These are phyloP conservation scores for Pachysandra terminalis DNA, from an alignment of 164 flowering plant genomes.

Conservation along the genomic window DNA sequence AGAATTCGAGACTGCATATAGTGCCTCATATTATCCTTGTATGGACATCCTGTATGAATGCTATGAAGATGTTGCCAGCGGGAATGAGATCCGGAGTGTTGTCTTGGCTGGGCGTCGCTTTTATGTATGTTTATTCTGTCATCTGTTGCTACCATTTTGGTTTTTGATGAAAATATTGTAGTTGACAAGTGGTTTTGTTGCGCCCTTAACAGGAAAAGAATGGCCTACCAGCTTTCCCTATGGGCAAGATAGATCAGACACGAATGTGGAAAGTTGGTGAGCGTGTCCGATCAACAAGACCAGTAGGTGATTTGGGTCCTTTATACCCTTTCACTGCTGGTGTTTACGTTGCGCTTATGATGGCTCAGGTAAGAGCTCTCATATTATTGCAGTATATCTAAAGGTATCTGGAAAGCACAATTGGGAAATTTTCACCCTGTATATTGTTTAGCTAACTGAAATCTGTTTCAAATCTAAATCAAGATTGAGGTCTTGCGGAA, in stretches of 20 bases:
- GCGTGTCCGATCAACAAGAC: slow-evolving; percentile 62
- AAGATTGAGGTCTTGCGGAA: slow-evolving; percentile 91
- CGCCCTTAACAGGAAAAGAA: slow-evolving; percentile 70
- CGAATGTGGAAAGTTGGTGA: slow-evolving; percentile 99
- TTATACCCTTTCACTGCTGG: slow-evolving; percentile 92
- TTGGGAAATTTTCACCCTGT: background rate
- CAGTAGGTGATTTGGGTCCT: slow-evolving; percentile 84
- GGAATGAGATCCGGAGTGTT: slow-evolving; percentile 89
- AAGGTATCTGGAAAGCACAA: background rate
- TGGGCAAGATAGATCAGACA: slow-evolving; percentile 97
- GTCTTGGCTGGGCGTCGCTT: slow-evolving; percentile 95
- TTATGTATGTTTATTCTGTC: slow-evolving; percentile 42
- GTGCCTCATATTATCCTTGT: slow-evolving; percentile 92
- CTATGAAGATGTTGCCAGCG: slow-evolving; percentile 90
- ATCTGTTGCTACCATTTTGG: background rate
- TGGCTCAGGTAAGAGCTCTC: slow-evolving; percentile 77
- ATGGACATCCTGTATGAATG: slow-evolving; percentile 96
- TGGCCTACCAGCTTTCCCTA: slow-evolving; percentile 90
- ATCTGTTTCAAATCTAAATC: background rate
- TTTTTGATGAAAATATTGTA: background rate
- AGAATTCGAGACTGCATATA: slow-evolving; percentile 80
- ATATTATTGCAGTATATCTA: background rate
- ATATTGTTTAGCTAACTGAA: background rate
- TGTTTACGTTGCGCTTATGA: slow-evolving; percentile 88
- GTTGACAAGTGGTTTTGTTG: background rate